Conservation (phyloP, 257 asterid genomes). For the Buddleja alternifolia region DNA sequence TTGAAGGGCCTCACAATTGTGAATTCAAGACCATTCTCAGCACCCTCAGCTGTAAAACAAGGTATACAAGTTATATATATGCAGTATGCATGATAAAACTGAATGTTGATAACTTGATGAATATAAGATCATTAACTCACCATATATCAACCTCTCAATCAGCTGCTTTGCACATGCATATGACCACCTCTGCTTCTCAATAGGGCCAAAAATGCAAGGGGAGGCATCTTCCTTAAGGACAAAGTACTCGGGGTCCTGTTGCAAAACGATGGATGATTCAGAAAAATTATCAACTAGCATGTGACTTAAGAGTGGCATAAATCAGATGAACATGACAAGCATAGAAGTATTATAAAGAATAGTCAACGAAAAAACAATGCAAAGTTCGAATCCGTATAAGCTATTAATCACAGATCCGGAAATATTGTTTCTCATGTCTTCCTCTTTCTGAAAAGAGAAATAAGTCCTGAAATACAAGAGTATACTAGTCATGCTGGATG, state of each 20-base stretch:
- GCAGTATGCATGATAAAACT: slow-evolving; percentile 19
- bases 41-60: slow-evolving; percentile 69
- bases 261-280: slow-evolving; percentile 27
- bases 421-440: no score
- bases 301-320: background rate
- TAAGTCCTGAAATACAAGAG: no score
- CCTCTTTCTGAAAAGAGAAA: no score
- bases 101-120: slow-evolving; percentile 11
- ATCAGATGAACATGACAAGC: background rate
- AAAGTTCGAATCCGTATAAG: background rate
- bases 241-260: slow-evolving; percentile 64
- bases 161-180: slow-evolving; percentile 80
- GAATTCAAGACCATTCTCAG: slow-evolving; percentile 77
- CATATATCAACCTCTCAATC: slow-evolving; percentile 73
- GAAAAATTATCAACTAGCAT: slow-evolving; percentile 15
- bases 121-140: slow-evolving; percentile 39
- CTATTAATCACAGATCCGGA: no score
- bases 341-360: background rate
- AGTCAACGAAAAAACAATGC: background rate
- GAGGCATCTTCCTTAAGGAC: slow-evolving; percentile 65
- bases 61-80: slow-evolving; percentile 13
- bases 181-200: slow-evolving; percentile 85
- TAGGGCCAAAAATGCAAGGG: slow-evolving; percentile 76
- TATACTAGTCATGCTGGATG: no score
- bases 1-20: slow-evolving; percentile 77